Base-by-base conservation (phyloP, 2,329 filamentous ascomycete genomes). In the Aspergillus sp. region DNA sequence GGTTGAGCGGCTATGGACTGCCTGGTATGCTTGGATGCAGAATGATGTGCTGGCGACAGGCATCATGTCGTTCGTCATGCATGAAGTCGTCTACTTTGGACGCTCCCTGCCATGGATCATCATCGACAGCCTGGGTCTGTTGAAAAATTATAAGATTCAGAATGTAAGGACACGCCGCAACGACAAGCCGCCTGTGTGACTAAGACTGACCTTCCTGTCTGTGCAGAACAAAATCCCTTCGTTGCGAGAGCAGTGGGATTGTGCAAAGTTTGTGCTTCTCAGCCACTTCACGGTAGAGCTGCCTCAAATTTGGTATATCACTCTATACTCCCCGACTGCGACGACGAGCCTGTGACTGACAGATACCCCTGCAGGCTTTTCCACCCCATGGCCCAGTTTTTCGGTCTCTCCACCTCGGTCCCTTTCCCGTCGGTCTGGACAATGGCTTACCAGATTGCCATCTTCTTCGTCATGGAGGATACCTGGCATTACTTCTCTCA, bases 401-500 rank as follows among this genome's bases (percentile, higher is more conserved):
- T 91, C 71, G 94, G 94, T 65, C 88, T 99, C 75, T 81, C 87
- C 54, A 96, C 89, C 60, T 84, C 85, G 57, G 89, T 96, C 45
- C 94, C 93, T 9, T 99, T 99, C 80, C 94, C 94, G 31, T 80
- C 88, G 11, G 66, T 87, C 61, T 88, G 82, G 77, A 97, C 87
- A 67, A 97, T 99, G 81, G 88, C 88, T 59, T 85, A 89, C 71
- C 94, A 99, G 67, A 93, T 99, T 62, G 83, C 87, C 56, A 81
- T 97, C 70, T 95, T 97, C 82, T 99, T 99, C 77, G 83, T 97
- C 54, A 76, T 97, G 67, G 94, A 99, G 75, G 94, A 99, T 75
- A 80, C 93, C 61, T 99, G 94, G 94, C 94, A 99, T 77, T 99
- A 99, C 82, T 97, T 92, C 87, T 86, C 85, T 62, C 94, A 99